phyloP scores from a whole-genome alignment of 768 basidiomycete genomes.

The Crucibulum laeve region DNA sequence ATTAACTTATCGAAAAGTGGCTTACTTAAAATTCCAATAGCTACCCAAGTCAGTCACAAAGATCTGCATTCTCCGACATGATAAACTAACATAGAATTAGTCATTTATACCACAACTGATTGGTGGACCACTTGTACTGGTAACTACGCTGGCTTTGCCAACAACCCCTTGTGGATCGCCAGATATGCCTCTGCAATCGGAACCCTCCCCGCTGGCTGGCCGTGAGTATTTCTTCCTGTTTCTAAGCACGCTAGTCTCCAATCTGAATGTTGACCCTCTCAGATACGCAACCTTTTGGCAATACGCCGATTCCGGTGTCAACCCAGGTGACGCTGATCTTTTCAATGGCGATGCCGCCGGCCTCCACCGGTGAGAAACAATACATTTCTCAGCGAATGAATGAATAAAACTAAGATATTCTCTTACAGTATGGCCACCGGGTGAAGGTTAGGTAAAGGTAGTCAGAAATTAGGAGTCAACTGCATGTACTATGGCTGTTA shows the following conservation, averaged over 20 bases:
- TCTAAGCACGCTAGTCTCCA: not conserved
- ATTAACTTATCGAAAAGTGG: not conserved
- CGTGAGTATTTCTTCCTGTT: slow-evolving; percentile 19
- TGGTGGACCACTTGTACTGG: slow-evolving; percentile 72
- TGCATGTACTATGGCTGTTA: too few species aligned
- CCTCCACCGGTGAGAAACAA: too few species aligned
- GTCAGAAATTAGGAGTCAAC: too few species aligned
- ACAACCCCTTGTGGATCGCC: slow-evolving; percentile 62
- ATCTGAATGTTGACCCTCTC: not conserved
- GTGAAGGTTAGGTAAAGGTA: too few species aligned
- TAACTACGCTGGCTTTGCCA: slow-evolving; percentile 45
- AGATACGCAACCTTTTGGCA: slow-evolving; percentile 57
- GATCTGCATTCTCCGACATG: not conserved
- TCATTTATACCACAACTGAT: slow-evolving; percentile 59
- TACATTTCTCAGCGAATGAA: not conserved
- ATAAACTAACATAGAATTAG: slow-evolving; percentile 15
- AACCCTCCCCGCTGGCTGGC: slow-evolving; percentile 56
- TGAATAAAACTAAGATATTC: not conserved
- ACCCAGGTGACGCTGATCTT: slow-evolving; percentile 27
- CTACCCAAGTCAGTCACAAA: slow-evolving; percentile 37
- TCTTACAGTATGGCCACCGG: not conserved
- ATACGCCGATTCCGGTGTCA: too few species aligned
- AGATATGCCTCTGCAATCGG: slow-evolving; percentile 44
- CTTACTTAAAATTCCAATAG: slow-evolving; percentile 15
- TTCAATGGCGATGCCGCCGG: not conserved